Evolutionary conservation across 495 filamentous ascomycete genomes (phyloP), one percentile per base, ranked within the genome.

Genomic region (Friedmanniomyces simplex): DNA sequence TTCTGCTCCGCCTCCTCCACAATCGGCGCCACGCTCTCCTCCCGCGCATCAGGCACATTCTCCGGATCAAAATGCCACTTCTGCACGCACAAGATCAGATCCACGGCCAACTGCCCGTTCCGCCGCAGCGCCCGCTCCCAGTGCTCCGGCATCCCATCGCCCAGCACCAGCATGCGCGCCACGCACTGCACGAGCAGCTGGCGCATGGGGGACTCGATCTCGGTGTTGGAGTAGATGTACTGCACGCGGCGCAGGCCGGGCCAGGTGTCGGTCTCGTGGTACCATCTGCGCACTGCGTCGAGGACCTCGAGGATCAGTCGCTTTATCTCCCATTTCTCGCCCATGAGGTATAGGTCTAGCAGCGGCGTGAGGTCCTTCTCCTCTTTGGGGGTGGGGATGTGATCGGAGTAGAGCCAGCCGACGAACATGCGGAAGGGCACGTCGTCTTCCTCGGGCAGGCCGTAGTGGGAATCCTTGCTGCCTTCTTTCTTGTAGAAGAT

Each of bases 181-280:
- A 76, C 68, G 50, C 62, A 61, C 24, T 63, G 63, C 28, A 77
- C 75, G 59, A 77, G 68, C 69, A 77, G 67, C 50, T 70, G 64
- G n/a, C 75, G 72, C 75, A 77, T 72, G 47, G 69, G 63, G 20
- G 66, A 70, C n/a, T 72, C 72, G 13, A 67, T 57, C 42, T 70
- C 66, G 10, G 75, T 77, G 56, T 77, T 77, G 18, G 72, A 66
- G 54, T 77, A 77, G 45, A 77, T 66, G 53, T 77, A 77, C 59
- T 77, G 75, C 64, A 77, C 75, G 11, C 75, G 64, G n/a, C 75
- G 61, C 42, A 77, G 57, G 4, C 71, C 72, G 0, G 75, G 75
- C 63, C 74, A 77, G 43, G 71, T 71, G 32, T 72, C 67, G 13
- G 67, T 68, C 52, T 69, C 66, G 52, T 72, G 72, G 63, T 77